Conservation (phyloP, 306 rosid genomes). For the Hippophae rhamnoides region DNA sequence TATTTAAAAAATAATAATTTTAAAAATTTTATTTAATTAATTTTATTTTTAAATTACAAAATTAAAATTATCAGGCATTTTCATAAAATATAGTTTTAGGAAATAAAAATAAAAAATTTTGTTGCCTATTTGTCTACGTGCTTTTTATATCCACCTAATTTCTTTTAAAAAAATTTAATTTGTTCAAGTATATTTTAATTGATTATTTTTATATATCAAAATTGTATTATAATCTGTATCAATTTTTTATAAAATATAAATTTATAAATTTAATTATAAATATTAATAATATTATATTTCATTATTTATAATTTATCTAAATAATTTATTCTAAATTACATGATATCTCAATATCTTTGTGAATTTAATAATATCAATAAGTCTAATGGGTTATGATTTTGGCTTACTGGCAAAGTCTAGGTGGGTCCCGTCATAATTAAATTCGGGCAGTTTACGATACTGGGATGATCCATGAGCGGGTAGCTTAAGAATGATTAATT, state of each 20-base stretch:
- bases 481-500: constrained; percentile 16
- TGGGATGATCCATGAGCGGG: constrained; percentile 37
- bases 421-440: constrained; percentile 64
- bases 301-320: too few species aligned
- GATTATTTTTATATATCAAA: too few species aligned
- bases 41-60: too few species aligned
- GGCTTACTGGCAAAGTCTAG: constrained; percentile 74
- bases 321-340: too few species aligned
- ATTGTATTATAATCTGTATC: too few species aligned
- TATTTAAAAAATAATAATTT: too few species aligned
- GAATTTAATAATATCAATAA: neutral
- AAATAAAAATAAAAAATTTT: neutral
- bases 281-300: too few species aligned
- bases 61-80: too few species aligned
- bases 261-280: too few species aligned
- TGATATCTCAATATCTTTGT: constrained; percentile 1
- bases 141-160: constrained; percentile 48
- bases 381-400: constrained; percentile 64
- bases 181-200: neutral
- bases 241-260: too few species aligned
- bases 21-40: too few species aligned
- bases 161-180: neutral
- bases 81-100: constrained; percentile 32
- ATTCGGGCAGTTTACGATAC: constrained; percentile 43
- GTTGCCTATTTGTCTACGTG: constrained; percentile 57